Evolutionary conservation across 495 filamentous ascomycete genomes (phyloP), one percentile per base, ranked within the genome.

Genomic region (Bacidia gigantensis): DNA sequence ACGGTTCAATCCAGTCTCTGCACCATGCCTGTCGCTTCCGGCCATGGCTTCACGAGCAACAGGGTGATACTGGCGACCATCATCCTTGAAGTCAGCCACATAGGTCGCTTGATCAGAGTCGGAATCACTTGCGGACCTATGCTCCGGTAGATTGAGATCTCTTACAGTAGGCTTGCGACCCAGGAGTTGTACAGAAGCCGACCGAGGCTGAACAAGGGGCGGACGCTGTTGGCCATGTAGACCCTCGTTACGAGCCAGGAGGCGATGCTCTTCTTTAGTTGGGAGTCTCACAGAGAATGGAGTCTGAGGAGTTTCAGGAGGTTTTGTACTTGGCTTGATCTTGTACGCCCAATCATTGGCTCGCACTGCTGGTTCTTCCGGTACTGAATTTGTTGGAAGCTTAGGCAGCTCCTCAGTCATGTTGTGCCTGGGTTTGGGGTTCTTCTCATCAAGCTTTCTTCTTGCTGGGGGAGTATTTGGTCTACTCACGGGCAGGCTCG

Each of bases 141-240:
- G 22, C 35, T 53, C 26, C 40, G 43, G 46, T 35, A 54, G 39
- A 23, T 42, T 59, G 50, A 43, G 25, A 14, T 39, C 56, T 46
- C 25, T 21, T 41, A 35, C 51, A 24, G 18, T 3, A 51, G 52
- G 44, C 17, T 43, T 48, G 46, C 35, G 48, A 35, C 26, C 51
- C 44, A 53, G 56, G 35, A 69, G 42, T 26, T 49, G 56, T 39
- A 46, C 60, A 35, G 69, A 71, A 54, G 64, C 70, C 14, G 54
- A 44, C 11, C 67, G 65, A 46, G 58, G 58, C 32, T 60, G 58
- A 26, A 70, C 66, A 3, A 35, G 24, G 18, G 64, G 70, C 22
- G 67, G 67, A 22, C 61, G 58, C 21, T 68, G 61, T 26, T 65
- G 65, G 32, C 58, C 64, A 54, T 38, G 49, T 49, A 21, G 60